Evolutionary conservation across 495 filamentous ascomycete genomes (phyloP).

Genomic region (Stereocaulon alpinum): DNA sequence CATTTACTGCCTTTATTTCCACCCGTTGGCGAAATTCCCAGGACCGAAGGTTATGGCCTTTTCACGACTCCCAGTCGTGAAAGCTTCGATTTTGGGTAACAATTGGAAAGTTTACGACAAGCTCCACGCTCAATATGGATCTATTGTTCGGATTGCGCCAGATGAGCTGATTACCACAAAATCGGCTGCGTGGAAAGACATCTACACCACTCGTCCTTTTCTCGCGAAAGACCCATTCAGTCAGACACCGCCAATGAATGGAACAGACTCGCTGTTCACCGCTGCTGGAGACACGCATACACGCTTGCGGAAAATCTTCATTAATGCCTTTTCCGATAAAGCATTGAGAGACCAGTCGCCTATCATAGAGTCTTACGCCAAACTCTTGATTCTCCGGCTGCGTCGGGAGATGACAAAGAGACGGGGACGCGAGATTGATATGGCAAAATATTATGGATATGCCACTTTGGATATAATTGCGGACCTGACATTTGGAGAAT

Average conservation of each 20-base stretch:
- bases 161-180: constrained; percentile 30
- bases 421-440: constrained; percentile 8
- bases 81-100: too few relatives aligned
- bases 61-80: too few relatives aligned
- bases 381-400: constrained; percentile 13
- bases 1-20: constrained; percentile 27
- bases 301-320: constrained; percentile 12
- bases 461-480: constrained; percentile 15
- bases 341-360: constrained; percentile 17
- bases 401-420: constrained; percentile 3
- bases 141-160: constrained; percentile 41
- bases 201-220: constrained; percentile 8
- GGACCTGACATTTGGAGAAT: constrained; percentile 17
- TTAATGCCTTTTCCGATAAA: constrained; percentile 24
- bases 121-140: constrained; percentile 34
- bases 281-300: constrained; percentile 11
- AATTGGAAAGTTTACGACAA: too few relatives aligned
- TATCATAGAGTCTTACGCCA: constrained; percentile 15
- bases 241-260: constrained; percentile 15
- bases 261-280: constrained; percentile 16
- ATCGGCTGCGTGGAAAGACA: constrained; percentile 17
- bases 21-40: constrained; percentile 25
- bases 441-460: constrained; percentile 14
- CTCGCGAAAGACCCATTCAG: constrained; percentile 16
- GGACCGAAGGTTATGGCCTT: too few relatives aligned